These are phyloP conservation scores for Aureobasidium sp. DNA, from an alignment of 2,329 filamentous ascomycete genomes.

Conservation along the genomic window DNA sequence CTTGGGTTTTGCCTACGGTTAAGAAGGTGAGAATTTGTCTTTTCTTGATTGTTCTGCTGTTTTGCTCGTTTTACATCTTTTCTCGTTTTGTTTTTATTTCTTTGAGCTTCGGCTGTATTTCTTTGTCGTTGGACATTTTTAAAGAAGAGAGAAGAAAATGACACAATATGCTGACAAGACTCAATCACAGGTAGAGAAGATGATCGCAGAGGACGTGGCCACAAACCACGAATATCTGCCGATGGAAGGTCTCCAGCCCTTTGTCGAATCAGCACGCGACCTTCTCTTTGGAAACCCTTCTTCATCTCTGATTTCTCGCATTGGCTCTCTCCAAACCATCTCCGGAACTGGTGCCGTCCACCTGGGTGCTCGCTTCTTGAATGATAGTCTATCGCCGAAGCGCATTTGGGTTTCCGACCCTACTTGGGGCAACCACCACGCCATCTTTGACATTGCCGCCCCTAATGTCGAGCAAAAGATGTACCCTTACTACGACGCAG, in stretches of 20 bases:
- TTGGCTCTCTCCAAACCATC: slow-evolving; percentile 66
- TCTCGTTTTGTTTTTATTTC: no score
- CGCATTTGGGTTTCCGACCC: slow-evolving; percentile 30
- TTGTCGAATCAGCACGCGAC: slow-evolving; percentile 36
- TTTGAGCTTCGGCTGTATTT: no score
- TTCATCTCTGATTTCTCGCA: slow-evolving; percentile 14
- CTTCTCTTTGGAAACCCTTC: slow-evolving; percentile 25
- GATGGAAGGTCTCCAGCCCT: slow-evolving; percentile 72
- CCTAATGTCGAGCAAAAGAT: slow-evolving; percentile 18
- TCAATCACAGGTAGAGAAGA: slow-evolving; percentile 70
- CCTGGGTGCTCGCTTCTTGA: slow-evolving; percentile 80
- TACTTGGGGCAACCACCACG: slow-evolving; percentile 29
- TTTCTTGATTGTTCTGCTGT: no score
- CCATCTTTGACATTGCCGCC: slow-evolving; percentile 26
- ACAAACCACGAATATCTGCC: slow-evolving; percentile 77
- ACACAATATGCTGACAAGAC: slow-evolving; percentile 53
- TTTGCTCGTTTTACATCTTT: no score
- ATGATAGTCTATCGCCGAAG: slow-evolving; percentile 62
- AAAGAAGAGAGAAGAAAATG: slow-evolving; percentile 38
- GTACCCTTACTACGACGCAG: slow-evolving; percentile 27
- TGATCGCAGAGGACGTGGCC: slow-evolving; percentile 47
- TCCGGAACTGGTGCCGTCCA: slow-evolving; percentile 90
- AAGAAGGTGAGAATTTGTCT: slow-evolving; percentile 51
- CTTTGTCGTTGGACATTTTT: background rate
- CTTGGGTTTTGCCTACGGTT: slow-evolving; percentile 87